phyloP scores from a whole-genome alignment of 768 basidiomycete genomes.

The Termitomyces sp. region DNA sequence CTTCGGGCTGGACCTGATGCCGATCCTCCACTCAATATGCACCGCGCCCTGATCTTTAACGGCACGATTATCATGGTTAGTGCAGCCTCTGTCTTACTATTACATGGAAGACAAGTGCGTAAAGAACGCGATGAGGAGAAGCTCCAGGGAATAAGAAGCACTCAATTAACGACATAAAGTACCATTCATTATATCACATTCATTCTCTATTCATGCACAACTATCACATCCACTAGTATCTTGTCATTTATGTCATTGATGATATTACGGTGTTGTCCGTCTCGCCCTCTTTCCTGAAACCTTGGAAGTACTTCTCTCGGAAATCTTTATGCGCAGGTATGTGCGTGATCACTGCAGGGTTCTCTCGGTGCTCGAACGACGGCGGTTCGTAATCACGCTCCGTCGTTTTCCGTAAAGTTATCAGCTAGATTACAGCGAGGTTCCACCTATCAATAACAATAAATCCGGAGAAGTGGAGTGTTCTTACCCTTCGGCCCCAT shows the following conservation, averaged over 20 bases:
- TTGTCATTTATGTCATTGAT: not conserved
- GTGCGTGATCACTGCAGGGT: conserved; percentile 23
- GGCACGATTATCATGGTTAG: conserved; percentile 41
- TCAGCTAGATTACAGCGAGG: conserved; percentile 47
- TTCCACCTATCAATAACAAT: not conserved
- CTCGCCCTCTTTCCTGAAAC: conserved; percentile 50
- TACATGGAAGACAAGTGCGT: conserved; percentile 58
- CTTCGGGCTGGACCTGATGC: conserved; percentile 58
- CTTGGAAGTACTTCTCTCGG: conserved; percentile 80
- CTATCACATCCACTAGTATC: not conserved
- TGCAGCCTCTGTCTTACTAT: conserved; percentile 38
- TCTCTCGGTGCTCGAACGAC: conserved; percentile 36
- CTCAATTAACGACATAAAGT: not conserved
- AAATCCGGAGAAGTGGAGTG: not conserved
- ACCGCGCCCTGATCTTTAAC: conserved; percentile 59
- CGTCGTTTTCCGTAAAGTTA: conserved; percentile 80
- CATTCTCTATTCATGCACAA: not conserved
- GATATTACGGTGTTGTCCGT: not conserved
- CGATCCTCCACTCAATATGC: conserved; percentile 73
- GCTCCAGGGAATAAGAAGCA: conserved; percentile 2
- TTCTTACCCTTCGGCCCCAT: conserved; percentile 86
- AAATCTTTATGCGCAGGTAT: conserved; percentile 88
- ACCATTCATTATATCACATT: not conserved
- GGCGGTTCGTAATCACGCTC: conserved; percentile 43
- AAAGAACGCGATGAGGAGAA: conserved; percentile 59